Conservation (phyloP, 2,329 filamentous ascomycete species). For the Metarhizium robertsii region DNA sequence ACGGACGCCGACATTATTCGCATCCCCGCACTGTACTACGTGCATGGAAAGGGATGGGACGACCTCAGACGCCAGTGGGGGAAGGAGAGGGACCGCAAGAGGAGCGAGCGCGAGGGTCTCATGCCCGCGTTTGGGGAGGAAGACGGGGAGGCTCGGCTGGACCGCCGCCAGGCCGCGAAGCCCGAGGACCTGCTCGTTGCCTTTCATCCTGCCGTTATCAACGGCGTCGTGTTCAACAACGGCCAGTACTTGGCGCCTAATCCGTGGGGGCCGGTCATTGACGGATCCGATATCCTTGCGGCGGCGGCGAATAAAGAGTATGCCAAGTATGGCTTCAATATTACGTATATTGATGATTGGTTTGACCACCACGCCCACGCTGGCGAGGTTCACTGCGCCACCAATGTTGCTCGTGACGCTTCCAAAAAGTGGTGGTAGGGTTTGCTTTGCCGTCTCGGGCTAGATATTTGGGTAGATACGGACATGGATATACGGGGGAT, state of each 20-base stretch:
- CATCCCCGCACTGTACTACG: slow-evolving; percentile 13
- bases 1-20: slow-evolving; percentile 12
- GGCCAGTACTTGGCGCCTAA: background rate
- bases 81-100: too few species aligned
- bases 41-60: background rate
- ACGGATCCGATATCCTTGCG: slow-evolving; percentile 15
- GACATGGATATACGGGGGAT: too few species aligned
- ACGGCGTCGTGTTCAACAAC: background rate
- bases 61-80: slow-evolving; percentile 5
- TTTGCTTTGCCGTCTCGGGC: background rate
- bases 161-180: too few species aligned
- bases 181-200: background rate
- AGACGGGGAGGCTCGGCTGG: too few species aligned
- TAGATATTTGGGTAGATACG: too few species aligned
- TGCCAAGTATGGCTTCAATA: slow-evolving; percentile 5
- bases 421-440: slow-evolving; percentile 10
- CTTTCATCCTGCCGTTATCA: background rate
- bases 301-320: slow-evolving; percentile 13
- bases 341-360: slow-evolving; percentile 2
- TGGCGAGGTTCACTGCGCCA: slow-evolving; percentile 19
- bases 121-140: too few species aligned
- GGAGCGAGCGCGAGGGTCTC: too few species aligned
- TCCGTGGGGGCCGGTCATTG: background rate
- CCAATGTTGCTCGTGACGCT: slow-evolving; percentile 10
- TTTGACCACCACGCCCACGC: slow-evolving; percentile 9